A percentile compares a stretch with the other conserved stretches of the same genome.
phyloP scores from a whole-genome alignment of 306 rosid genomes.

The Pyrus betulifolia region DNA sequence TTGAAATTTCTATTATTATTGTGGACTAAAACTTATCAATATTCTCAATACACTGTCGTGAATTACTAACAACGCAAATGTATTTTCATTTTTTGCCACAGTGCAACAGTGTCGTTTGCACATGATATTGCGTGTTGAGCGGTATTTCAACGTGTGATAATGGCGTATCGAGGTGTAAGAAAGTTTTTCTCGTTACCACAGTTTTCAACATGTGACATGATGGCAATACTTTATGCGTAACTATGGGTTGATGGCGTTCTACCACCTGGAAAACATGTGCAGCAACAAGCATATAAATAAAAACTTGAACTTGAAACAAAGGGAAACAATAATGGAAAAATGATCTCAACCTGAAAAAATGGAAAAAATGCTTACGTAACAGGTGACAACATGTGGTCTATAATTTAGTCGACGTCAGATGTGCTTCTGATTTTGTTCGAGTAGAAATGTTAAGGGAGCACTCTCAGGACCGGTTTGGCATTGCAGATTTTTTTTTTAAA shows the following conservation, averaged over 20 bases:
- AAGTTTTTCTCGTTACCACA: no score
- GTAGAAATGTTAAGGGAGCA: no score
- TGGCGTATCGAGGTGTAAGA: no score
- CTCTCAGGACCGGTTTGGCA: no score
- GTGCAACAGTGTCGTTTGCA: no score
- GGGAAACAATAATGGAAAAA: neutral
- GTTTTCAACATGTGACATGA: no score
- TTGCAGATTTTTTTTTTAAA: no score
- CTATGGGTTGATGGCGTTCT: neutral
- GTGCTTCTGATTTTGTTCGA: neutral
- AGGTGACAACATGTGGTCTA: neutral
- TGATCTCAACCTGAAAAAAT: neutral
- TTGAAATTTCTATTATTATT: no score
- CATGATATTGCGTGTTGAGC: no score
- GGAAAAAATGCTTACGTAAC: neutral
- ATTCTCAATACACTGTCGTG: fast-evolving
- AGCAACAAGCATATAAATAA: neutral
- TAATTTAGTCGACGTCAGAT: neutral
- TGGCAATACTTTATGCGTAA: no score
- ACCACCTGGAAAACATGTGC: neutral
- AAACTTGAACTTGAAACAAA: neutral
- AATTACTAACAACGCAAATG: fast-evolving
- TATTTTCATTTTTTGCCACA: no score
- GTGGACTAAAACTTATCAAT: neutral
- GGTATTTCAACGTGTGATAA: fast-evolving